phyloP scores from a whole-genome alignment of 176 grass and related monocot species.

The Triticum timopheevii region DNA sequence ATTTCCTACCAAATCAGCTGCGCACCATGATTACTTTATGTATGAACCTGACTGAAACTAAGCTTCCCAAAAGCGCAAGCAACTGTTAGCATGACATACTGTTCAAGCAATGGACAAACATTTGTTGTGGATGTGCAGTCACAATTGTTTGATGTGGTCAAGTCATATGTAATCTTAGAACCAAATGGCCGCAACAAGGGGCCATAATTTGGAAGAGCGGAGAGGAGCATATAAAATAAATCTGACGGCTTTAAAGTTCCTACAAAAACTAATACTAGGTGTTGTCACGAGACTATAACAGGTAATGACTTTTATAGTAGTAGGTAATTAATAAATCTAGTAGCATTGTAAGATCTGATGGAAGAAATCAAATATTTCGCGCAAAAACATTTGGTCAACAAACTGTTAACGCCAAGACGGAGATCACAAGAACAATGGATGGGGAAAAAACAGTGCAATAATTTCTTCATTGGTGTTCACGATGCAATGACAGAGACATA shows the following conservation, averaged over 20 bases:
- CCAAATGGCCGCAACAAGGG: neutral
- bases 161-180: slow-evolving; percentile 29
- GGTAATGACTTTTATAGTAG: neutral
- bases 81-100: neutral
- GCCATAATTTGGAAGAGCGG: neutral
- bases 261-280: too few species aligned
- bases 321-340: neutral
- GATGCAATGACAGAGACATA: neutral
- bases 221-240: too few species aligned
- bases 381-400: neutral
- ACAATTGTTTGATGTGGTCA: slow-evolving; percentile 21
- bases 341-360: neutral
- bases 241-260: too few species aligned
- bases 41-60: slow-evolving; percentile 20
- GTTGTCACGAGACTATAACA: neutral
- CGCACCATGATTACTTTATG: slow-evolving; percentile 1
- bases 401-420: neutral
- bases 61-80: slow-evolving; percentile 13
- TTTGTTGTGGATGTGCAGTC: neutral
- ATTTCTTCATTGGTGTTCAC: neutral
- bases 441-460: neutral
- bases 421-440: neutral
- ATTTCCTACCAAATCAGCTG: slow-evolving; percentile 44
- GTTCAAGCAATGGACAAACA: slow-evolving; percentile 21
- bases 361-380: too few species aligned